phyloP scores from a whole-genome alignment of 805 yeast genomes.

The Jamesozyma rosinii region DNA sequence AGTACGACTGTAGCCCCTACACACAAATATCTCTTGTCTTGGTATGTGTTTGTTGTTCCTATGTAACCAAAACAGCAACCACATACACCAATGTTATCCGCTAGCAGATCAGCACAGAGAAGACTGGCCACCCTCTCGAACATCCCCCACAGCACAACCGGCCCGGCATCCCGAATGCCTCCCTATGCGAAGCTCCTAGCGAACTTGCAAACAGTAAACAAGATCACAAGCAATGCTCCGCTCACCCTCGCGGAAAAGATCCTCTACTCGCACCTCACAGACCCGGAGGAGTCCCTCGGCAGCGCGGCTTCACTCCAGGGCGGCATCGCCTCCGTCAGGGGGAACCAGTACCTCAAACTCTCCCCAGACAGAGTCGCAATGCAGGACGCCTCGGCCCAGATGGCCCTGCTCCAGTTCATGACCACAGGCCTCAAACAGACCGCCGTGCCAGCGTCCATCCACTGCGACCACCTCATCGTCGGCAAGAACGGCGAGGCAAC shows the following conservation, averaged over 20 bases:
- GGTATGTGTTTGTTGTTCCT: too few species aligned
- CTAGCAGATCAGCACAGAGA: constrained; percentile 14
- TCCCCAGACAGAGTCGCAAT: constrained; percentile 97
- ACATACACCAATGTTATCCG: constrained; percentile 14
- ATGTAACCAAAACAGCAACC: neutral
- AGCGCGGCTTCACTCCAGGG: constrained; percentile 34
- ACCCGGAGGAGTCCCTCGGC: constrained; percentile 81
- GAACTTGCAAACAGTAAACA: constrained; percentile 55
- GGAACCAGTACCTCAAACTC: constrained; percentile 80
- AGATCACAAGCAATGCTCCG: constrained; percentile 59
- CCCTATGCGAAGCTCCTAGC: constrained; percentile 71
- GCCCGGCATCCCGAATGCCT: constrained; percentile 65
- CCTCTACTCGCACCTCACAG: constrained; percentile 81
- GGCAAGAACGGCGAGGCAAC: constrained; percentile 87
- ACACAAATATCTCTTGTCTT: too few species aligned
- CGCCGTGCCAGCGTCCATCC: constrained; percentile 90
- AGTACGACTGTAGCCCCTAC: too few species aligned
- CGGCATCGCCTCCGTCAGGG: constrained; percentile 54
- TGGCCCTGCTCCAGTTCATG: constrained; percentile 98
- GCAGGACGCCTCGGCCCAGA: constrained; percentile 99
- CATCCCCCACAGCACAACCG: constrained; percentile 42
- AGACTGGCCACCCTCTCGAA: constrained; percentile 19
- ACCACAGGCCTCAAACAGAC: constrained; percentile 85
- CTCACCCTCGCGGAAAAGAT: constrained; percentile 92
- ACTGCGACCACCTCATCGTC: constrained; percentile 96